Evolutionary conservation across 2,329 filamentous ascomycete genomes (phyloP), one percentile per base, ranked within the genome.

Genomic region (Colletotrichum plurivorum): DNA sequence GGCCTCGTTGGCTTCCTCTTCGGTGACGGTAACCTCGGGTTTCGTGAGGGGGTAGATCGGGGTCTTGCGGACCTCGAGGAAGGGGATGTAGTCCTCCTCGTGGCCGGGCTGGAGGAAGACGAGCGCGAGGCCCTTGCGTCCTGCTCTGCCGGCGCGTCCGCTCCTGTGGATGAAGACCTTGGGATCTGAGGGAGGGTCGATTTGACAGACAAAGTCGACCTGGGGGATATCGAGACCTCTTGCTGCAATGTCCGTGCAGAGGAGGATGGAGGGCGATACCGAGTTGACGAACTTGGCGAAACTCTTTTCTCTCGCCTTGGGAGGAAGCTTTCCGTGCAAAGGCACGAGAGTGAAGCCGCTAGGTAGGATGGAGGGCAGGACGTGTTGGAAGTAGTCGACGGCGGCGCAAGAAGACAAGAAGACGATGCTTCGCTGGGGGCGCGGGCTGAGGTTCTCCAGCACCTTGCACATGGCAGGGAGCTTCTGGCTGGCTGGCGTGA

Each of bases 151-250:
- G 1, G 96, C 94, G 72, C 96, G 88, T 1, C 96, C 96, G 31
- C 96, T 93, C 5, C 96, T 92, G 80, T 99, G 96, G 69, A 99
- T 94, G 76, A 98, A 98, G 12, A 93, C 94, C 78, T 98, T 98
- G 0, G 95, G 94, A 75, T 98, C 95, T 48, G 92, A 94, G 1
- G 76, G 94, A 81, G 75, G 93, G 77, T 98, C 95, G 51, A 98
- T 85, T 77, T 98, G 95, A 1, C 97, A 88, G 5, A 98, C 95
- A 2, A 98, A 86, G 77, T 98, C 95, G 46, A 98, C 94, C 65
- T 94, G 90, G 0, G 95, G 94, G 63, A 98, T 96, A 78, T 98
- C 95, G 5, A 98, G 87, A 15, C 95, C 95, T 69, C 95, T 90
- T 3, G 95, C 94, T 2, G 95, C 94, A 27, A 98, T 90, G 77